Conservation (phyloP, 495 filamentous ascomycete genomes). For the Hypoxylon subgilvum region DNA sequence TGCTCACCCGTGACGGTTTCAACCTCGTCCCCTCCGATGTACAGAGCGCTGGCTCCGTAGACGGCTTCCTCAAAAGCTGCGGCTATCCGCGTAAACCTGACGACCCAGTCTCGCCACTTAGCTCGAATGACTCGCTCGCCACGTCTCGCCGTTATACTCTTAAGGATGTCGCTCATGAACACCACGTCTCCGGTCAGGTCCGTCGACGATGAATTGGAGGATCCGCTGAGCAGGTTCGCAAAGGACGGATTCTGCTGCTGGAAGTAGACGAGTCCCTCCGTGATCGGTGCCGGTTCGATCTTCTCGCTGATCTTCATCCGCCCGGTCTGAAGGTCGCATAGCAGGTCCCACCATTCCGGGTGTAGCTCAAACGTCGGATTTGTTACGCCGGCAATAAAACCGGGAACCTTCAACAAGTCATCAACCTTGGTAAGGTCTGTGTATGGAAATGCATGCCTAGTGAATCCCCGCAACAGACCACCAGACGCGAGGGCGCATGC, state of each 20-base stretch:
- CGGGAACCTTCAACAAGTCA: slow-evolving; percentile 91
- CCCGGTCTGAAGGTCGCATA: slow-evolving; percentile 91
- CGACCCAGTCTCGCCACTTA: slow-evolving; percentile 89
- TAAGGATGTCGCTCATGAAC: slow-evolving; percentile 86
- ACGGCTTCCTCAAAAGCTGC: slow-evolving; percentile 95
- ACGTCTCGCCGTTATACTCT: slow-evolving; percentile 81
- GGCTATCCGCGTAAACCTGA: slow-evolving; percentile 87
- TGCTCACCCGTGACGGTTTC: slow-evolving; percentile 74
- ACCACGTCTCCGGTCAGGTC: slow-evolving; percentile 87
- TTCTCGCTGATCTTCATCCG: slow-evolving; percentile 89
- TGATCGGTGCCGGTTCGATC: slow-evolving; percentile 76
- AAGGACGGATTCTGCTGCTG: slow-evolving; percentile 75
- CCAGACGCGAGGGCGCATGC: slow-evolving; percentile 93
- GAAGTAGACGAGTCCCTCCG: slow-evolving; percentile 82
- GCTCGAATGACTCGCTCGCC: slow-evolving; percentile 88
- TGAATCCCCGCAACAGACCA: slow-evolving; percentile 93
- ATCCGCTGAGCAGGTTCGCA: slow-evolving; percentile 52
- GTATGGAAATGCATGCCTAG: slow-evolving; percentile 97
- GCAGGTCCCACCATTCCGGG: slow-evolving; percentile 96
- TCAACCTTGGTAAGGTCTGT: slow-evolving; percentile 98
- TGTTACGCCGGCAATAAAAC: slow-evolving; percentile 97
- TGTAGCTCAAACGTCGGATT: slow-evolving; percentile 96
- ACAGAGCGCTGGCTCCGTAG: slow-evolving; percentile 88
- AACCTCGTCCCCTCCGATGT: slow-evolving; percentile 77
- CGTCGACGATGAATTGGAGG: slow-evolving; percentile 47